These are phyloP conservation scores for Dipteronia dyeriana DNA, from an alignment of 345 rosid genomes.

Conservation along the genomic window DNA sequence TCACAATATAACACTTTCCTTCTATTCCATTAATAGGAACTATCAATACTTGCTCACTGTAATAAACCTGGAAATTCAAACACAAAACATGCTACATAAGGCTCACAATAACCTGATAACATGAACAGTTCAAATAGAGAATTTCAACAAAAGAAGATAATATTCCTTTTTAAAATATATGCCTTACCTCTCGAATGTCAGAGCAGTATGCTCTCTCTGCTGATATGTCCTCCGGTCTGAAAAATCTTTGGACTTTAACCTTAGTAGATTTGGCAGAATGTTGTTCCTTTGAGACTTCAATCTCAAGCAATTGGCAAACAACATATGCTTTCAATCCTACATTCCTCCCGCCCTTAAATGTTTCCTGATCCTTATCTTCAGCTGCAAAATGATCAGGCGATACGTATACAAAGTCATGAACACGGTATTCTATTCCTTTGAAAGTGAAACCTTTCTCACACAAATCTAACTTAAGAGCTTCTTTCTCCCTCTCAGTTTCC, in stretches of 20 bases:
- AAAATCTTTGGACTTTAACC: conserved; percentile 56
- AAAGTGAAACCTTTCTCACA: conserved; percentile 33
- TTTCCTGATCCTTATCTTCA: conserved; percentile 28
- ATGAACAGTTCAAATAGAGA: conserved; percentile 5
- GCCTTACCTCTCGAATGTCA: conserved; percentile 58
- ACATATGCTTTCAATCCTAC: conserved; percentile 58
- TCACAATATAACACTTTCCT: conserved; percentile 84
- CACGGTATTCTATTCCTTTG: conserved; percentile 44
- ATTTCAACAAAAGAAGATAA: background rate
- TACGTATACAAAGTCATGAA: conserved; percentile 53
- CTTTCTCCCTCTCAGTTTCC: conserved; percentile 34
- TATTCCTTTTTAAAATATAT: background rate
- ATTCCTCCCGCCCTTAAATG: conserved; percentile 58
- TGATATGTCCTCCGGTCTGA: conserved; percentile 71
- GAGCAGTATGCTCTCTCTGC: conserved; percentile 64
- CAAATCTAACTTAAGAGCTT: conserved; percentile 30
- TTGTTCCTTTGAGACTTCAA: conserved; percentile 33
- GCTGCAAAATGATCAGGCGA: conserved; percentile 38
- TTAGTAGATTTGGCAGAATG: conserved; percentile 33
- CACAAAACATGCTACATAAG: conserved; percentile 22
- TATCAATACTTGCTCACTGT: conserved; percentile 48
- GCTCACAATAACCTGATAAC: conserved; percentile 19
- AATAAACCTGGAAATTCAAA: conserved; percentile 63
- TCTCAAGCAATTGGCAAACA: conserved; percentile 62
- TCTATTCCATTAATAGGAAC: conserved; percentile 44